Evolutionary conservation across 2,329 filamentous ascomycete species (phyloP).

Genomic region (Polytolypa hystricis): DNA sequence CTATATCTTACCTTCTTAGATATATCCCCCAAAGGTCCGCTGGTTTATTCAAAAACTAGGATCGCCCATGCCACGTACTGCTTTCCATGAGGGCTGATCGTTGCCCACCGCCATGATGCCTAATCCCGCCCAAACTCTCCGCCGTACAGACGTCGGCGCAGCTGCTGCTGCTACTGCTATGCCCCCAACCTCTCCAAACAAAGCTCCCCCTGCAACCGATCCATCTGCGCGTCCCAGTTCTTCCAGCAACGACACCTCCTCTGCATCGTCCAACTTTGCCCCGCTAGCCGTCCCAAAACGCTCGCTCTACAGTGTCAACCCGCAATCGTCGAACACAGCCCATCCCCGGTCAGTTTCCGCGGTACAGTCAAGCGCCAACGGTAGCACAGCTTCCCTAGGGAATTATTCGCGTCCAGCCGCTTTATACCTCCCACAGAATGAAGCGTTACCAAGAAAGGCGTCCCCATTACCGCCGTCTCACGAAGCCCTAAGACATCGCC

Average conservation of each 20-base stretch:
- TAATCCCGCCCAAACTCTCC: constrained; percentile 8
- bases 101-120: constrained; percentile 4
- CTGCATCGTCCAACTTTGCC: constrained; percentile 33
- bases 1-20: too few species aligned
- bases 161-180: constrained; percentile 13
- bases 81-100: too few species aligned
- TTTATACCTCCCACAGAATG: constrained; percentile 29
- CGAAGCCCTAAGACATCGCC: constrained; percentile 30
- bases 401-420: constrained; percentile 25
- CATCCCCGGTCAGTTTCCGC: constrained; percentile 20
- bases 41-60: too few species aligned
- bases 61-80: too few species aligned
- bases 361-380: constrained; percentile 17
- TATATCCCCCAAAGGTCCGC: too few species aligned
- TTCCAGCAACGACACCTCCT: constrained; percentile 38
- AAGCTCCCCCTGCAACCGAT: constrained; percentile 11
- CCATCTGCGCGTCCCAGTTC: constrained; percentile 29
- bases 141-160: constrained; percentile 13
- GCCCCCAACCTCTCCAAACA: constrained; percentile 12
- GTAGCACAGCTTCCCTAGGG: constrained; percentile 25
- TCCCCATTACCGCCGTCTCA: constrained; percentile 26
- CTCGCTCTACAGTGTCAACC: constrained; percentile 24
- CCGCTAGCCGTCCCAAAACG: constrained; percentile 32
- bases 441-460: constrained; percentile 22
- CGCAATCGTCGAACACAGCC: constrained; percentile 17